Evolutionary conservation across 495 filamentous ascomycete species (phyloP).

Genomic region (Cryomyces minteri): DNA sequence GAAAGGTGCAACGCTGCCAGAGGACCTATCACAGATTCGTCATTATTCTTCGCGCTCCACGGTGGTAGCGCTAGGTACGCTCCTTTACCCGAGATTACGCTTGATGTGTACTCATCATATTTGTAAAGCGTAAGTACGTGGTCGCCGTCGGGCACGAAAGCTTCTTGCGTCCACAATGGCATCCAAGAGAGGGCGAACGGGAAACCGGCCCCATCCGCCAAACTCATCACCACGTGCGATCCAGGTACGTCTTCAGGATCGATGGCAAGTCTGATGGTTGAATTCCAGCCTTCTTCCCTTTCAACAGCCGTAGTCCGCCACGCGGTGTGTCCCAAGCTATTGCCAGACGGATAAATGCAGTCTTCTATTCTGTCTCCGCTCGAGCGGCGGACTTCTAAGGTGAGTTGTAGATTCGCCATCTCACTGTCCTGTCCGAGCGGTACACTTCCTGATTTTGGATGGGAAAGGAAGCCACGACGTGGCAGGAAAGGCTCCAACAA

Average conservation of each 20-base stretch:
- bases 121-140: slow-evolving; percentile 73
- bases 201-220: slow-evolving; percentile 66
- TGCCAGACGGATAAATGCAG: slow-evolving; percentile 76
- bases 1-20: slow-evolving; percentile 57
- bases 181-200: slow-evolving; percentile 86
- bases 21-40: slow-evolving; percentile 48
- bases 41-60: slow-evolving; percentile 55
- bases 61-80: slow-evolving; percentile 63
- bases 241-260: slow-evolving; percentile 61
- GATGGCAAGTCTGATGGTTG: slow-evolving; percentile 71
- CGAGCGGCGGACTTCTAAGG: slow-evolving; percentile 64
- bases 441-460: slow-evolving; percentile 59
- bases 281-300: slow-evolving; percentile 64
- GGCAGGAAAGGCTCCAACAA: slow-evolving; percentile 57
- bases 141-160: slow-evolving; percentile 73
- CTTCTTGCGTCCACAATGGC: slow-evolving; percentile 82
- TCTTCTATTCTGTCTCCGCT: slow-evolving; percentile 66
- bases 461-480: slow-evolving; percentile 57
- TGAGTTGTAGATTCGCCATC: slow-evolving; percentile 67
- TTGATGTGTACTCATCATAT: slow-evolving; percentile 52
- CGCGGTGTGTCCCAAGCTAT: slow-evolving; percentile 49
- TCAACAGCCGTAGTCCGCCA: slow-evolving; percentile 76
- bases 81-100: slow-evolving; percentile 46
- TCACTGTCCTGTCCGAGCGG: slow-evolving; percentile 39
- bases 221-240: slow-evolving; percentile 74